These are phyloP conservation scores for Yamadazyma scolyti DNA, from an alignment of 805 yeast species.

Conservation along the genomic window DNA sequence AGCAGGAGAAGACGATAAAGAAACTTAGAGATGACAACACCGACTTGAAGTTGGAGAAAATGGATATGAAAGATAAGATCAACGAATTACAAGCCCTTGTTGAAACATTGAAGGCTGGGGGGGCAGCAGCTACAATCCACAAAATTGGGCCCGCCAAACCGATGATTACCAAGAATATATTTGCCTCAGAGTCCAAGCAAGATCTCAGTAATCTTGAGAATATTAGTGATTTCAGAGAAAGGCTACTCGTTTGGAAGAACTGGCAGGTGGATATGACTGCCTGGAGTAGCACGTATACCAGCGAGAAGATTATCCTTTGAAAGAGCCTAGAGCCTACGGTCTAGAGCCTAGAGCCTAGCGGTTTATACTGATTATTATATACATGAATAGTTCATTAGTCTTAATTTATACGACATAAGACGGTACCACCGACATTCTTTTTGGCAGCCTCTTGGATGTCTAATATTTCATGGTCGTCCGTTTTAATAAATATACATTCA, in stretches of 20 bases:
- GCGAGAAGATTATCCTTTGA: slow-evolving; percentile 28
- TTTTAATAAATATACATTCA: slow-evolving; percentile 72
- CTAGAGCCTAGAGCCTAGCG: no score
- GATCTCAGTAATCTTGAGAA: slow-evolving; percentile 12
- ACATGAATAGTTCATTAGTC: no score
- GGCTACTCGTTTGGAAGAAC: slow-evolving; percentile 68
- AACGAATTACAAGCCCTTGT: slow-evolving; percentile 24
- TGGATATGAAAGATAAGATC: slow-evolving; percentile 36
- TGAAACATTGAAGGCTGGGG: slow-evolving; percentile 7
- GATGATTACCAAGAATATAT: slow-evolving; percentile 24
- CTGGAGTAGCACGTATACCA: slow-evolving; percentile 69
- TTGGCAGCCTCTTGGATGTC: slow-evolving; percentile 86
- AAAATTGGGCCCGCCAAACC: slow-evolving; percentile 25
- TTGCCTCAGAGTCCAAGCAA: slow-evolving; percentile 24
- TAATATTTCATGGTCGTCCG: slow-evolving; percentile 45
- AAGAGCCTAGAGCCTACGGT: no score
- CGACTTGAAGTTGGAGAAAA: slow-evolving; percentile 33
- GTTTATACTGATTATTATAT: slow-evolving; percentile 6
- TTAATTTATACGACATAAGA: slow-evolving; percentile 71
- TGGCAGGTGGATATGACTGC: slow-evolving; percentile 85
- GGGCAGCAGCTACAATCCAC: slow-evolving; percentile 5
- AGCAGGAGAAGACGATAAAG: slow-evolving; percentile 31
- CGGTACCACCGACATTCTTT: slow-evolving; percentile 68
- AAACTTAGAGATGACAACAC: slow-evolving; percentile 40
- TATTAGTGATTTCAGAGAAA: slow-evolving; percentile 53